Evolutionary conservation across 768 basidiomycete species (phyloP).

Genomic region (Chalciporus sphaerocephalus): DNA sequence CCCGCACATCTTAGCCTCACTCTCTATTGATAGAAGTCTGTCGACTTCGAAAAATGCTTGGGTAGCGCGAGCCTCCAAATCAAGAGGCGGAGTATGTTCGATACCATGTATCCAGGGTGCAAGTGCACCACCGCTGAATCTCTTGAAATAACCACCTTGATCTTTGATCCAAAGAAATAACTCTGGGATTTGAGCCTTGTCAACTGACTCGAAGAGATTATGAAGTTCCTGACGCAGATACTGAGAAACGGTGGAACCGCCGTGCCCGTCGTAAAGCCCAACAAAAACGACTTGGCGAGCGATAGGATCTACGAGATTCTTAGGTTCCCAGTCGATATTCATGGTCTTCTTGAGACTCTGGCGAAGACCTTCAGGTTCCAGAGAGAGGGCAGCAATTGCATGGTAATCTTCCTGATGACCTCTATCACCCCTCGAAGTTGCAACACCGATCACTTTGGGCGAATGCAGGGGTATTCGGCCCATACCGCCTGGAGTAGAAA

Average conservation of each 20-base stretch:
- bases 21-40: constrained; percentile 62
- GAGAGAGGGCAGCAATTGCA: constrained; percentile 66
- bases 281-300: constrained; percentile 78
- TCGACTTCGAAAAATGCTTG: constrained; percentile 85
- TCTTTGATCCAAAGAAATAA: constrained; percentile 73
- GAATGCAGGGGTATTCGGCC: constrained; percentile 69
- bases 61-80: constrained; percentile 82
- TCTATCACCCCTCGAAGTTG: constrained; percentile 71
- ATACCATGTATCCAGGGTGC: constrained; percentile 53
- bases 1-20: constrained; percentile 71
- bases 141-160: constrained; percentile 85
- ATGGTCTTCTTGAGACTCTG: constrained; percentile 57
- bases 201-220: constrained; percentile 73
- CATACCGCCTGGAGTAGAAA: constrained; percentile 48
- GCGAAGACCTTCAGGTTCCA: constrained; percentile 72
- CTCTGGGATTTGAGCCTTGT: constrained; percentile 69
- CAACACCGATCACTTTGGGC: constrained; percentile 73
- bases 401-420: constrained; percentile 87
- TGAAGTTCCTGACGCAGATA: constrained; percentile 84
- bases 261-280: constrained; percentile 93
- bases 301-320: constrained; percentile 46
- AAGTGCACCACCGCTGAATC: constrained; percentile 79
- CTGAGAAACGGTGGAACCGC: constrained; percentile 85
- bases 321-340: constrained; percentile 70
- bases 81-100: constrained; percentile 40